Base-by-base conservation (phyloP, 805 yeast genomes). In the Kodamaea hsintzibuensis region DNA sequence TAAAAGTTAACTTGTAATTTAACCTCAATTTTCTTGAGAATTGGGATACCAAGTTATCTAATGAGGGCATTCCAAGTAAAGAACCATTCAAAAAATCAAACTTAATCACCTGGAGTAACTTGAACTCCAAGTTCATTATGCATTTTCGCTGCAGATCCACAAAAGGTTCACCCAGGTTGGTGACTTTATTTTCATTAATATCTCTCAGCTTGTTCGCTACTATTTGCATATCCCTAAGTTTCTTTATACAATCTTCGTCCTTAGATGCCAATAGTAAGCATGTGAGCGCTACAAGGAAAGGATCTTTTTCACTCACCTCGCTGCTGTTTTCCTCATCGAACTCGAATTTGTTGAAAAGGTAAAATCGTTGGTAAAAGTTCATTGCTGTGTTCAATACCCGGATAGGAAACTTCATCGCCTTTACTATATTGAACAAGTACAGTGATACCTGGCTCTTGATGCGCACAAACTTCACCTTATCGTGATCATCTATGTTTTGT, bases 221-320 rank as follows among this genome's bases (percentile, higher is more conserved):
- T 2, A 70, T 66, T 45, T 86, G 79, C 10, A 91, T 77, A 45
- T 88, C 89, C 50, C 82, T 76, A 13, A 87, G 67, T 60, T 88
- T 88, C 66, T 90, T 91, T 42, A 91, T 85, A 42, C 91, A 89
- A 63, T 91, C 97, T 63, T 89, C 96, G 58, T 85, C 83, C 67
- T 91, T 90, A 43, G 86, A 74, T 2, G 96, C 88, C 13, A 89
- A 72, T 54, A 88, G 81, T 7, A 91, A 65, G 51, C 91, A 80
- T 8, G 93, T 80, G 7, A 86, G 69, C 0, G 89, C 89, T n/a
- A 89, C 80, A 44, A 86, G 85, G 58, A 77, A 77, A 44, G 84
- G 82, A 51, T 79, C 75, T 42, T 64, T 70, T 9, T 60, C 64
- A 13, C 57, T 60, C 25, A 63, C 59, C 49, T 62, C 66, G 40